Evolutionary conservation across 805 yeast genomes (phyloP).

Genomic region (Cyberlindnera veronae): DNA sequence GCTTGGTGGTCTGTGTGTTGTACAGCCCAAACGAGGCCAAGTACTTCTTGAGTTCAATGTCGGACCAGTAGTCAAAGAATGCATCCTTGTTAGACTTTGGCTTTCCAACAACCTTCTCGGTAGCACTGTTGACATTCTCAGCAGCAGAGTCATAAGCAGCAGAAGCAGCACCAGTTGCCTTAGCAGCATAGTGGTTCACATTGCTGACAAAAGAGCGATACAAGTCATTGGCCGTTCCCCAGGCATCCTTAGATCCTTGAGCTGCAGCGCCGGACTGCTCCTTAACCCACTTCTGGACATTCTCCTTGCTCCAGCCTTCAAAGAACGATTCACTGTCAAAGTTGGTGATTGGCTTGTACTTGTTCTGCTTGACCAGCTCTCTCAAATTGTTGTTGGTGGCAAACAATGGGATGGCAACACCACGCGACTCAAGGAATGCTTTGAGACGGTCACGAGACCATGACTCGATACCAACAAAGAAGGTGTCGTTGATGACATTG

Average conservation of each 20-base stretch:
- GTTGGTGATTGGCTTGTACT: conserved; percentile 33
- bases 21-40: conserved; percentile 41
- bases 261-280: conserved; percentile 29
- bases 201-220: conserved; percentile 18
- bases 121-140: neutral
- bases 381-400: conserved; percentile 39
- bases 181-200: conserved; percentile 13
- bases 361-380: conserved; percentile 36
- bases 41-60: conserved; percentile 40
- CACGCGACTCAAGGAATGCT: conserved; percentile 39
- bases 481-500: conserved; percentile 41
- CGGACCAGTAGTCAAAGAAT: conserved; percentile 39
- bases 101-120: conserved; percentile 10
- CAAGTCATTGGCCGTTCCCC: conserved; percentile 23
- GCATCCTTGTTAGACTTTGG: conserved; percentile 17
- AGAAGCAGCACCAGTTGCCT: conserved; percentile 17
- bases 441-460: conserved; percentile 47
- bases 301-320: conserved; percentile 37
- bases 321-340: conserved; percentile 31
- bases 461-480: conserved; percentile 40
- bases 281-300: conserved; percentile 38
- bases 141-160: conserved; percentile 7
- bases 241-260: conserved; percentile 20
- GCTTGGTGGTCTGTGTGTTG: conserved; percentile 25
- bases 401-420: conserved; percentile 36